Evolutionary conservation across 768 basidiomycete species (phyloP).

Genomic region (Pisolithus albus): DNA sequence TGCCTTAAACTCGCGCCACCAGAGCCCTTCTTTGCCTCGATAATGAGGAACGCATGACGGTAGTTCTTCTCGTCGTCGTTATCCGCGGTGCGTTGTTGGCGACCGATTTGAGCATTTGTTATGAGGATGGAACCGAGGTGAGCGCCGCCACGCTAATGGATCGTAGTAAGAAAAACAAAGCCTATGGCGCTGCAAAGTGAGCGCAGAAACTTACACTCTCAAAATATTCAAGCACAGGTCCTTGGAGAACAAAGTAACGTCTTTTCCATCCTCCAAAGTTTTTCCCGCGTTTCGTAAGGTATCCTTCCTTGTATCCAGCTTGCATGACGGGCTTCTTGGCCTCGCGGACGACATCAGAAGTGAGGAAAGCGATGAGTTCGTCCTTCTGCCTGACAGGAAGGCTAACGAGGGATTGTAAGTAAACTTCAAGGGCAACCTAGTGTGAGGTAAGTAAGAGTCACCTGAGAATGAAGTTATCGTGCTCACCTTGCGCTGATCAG

Average conservation of each 20-base stretch:
- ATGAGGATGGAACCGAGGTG: slow-evolving; percentile 88
- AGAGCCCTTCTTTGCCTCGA: slow-evolving; percentile 75
- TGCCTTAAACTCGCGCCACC: slow-evolving; percentile 71
- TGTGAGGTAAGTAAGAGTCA: slow-evolving; percentile 7
- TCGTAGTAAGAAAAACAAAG: slow-evolving; percentile 3
- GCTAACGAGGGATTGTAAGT: slow-evolving; percentile 76
- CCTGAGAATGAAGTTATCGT: slow-evolving; percentile 1
- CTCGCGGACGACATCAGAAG: slow-evolving; percentile 78
- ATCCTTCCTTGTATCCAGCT: slow-evolving; percentile 87
- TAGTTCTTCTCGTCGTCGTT: slow-evolving; percentile 88
- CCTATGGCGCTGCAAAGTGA: slow-evolving; percentile 4
- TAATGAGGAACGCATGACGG: slow-evolving; percentile 94
- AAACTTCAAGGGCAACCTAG: slow-evolving; percentile 73
- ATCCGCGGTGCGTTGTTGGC: slow-evolving; percentile 67
- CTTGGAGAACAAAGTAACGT: slow-evolving; percentile 89
- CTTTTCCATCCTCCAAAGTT: slow-evolving; percentile 99
- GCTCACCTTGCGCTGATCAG: slow-evolving; percentile 90
- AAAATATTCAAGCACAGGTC: slow-evolving; percentile 88
- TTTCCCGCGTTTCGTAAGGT: slow-evolving; percentile 92
- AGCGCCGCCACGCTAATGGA: slow-evolving; percentile 71
- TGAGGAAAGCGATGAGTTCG: slow-evolving; percentile 89
- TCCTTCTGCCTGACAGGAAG: slow-evolving; percentile 82
- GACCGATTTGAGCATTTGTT: slow-evolving; percentile 92
- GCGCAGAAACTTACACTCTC: slow-evolving; percentile 69
- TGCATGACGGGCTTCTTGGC: slow-evolving; percentile 71